phyloP scores from a whole-genome alignment of 2,329 filamentous ascomycete genomes.

The Elsinoe batatas region DNA sequence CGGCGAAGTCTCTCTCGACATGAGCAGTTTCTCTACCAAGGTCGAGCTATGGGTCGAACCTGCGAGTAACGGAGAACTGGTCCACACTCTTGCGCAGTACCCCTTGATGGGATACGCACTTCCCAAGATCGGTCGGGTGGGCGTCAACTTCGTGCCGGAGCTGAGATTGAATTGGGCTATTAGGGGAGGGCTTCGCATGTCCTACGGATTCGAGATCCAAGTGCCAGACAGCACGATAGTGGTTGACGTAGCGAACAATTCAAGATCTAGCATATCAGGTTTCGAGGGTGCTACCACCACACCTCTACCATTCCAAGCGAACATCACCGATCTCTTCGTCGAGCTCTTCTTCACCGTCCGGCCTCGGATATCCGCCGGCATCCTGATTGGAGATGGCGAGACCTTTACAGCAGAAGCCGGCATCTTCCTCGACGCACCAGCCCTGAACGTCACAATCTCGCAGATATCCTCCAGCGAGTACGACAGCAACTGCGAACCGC shows the following conservation, averaged over 20 bases:
- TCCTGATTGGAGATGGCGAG: not conserved
- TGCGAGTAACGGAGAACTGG: not conserved
- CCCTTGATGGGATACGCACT: not conserved
- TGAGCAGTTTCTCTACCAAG: not conserved
- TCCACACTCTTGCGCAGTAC: not conserved
- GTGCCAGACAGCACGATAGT: not conserved
- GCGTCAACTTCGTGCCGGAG: not conserved
- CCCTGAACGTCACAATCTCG: not conserved
- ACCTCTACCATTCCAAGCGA: not conserved
- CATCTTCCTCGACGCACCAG: not conserved
- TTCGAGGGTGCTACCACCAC: not conserved
- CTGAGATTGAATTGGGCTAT: not conserved
- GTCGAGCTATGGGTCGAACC: not conserved
- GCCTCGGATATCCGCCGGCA: not conserved
- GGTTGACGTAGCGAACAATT: not conserved
- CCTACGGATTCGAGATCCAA: not conserved
- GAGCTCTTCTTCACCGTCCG: not conserved
- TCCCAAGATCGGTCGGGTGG: not conserved
- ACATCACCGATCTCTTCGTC: not conserved
- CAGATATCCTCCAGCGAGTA: not conserved
- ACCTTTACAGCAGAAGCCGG: not conserved
- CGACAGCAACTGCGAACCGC: not conserved
- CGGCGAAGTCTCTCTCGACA: not conserved
- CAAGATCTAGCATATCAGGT: not conserved
- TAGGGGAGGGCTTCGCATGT: not conserved